Percentiles rank a stretch among this genome's conserved stretches.
These are phyloP conservation scores for Symbiodinium pilosum DNA, from an alignment of 73 alveolate genomes.

Conservation along the genomic window DNA sequence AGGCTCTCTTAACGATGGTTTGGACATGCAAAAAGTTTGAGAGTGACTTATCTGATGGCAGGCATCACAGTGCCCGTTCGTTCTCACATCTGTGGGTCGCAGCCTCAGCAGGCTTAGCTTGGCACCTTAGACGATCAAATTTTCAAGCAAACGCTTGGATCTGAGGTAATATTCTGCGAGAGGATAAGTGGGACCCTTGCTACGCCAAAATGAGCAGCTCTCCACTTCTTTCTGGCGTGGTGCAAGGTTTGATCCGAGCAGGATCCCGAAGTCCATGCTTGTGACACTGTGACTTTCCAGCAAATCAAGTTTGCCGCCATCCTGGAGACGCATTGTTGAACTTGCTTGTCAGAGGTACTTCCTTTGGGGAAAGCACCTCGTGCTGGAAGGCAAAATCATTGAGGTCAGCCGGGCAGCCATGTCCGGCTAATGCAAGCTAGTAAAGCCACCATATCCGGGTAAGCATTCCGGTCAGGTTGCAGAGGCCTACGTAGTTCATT, in stretches of 20 bases:
- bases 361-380: conserved; percentile 74
- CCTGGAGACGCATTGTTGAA: background rate
- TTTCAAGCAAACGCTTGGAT: too few relatives aligned
- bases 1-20: background rate
- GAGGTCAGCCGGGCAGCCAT: conserved; percentile 55
- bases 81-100: conserved; percentile 29
- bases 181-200: background rate
- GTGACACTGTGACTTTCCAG: conserved; percentile 32
- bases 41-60: too few relatives aligned
- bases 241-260: conserved; percentile 43
- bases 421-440: too few relatives aligned
- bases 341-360: conserved; percentile 80
- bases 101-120: background rate
- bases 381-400: conserved; percentile 58
- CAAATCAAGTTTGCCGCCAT: background rate
- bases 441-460: too few relatives aligned
- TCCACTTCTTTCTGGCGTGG: background rate
- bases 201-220: background rate
- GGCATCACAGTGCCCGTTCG: conserved; percentile 69
- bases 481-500: too few relatives aligned
- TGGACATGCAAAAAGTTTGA: too few relatives aligned
- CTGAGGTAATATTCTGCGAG: background rate
- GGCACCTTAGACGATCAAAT: too few relatives aligned
- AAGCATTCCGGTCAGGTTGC: too few relatives aligned
- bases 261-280: conserved; percentile 70